These are phyloP conservation scores for Suhomyces prunicola DNA, from an alignment of 805 yeast genomes.

Conservation along the genomic window DNA sequence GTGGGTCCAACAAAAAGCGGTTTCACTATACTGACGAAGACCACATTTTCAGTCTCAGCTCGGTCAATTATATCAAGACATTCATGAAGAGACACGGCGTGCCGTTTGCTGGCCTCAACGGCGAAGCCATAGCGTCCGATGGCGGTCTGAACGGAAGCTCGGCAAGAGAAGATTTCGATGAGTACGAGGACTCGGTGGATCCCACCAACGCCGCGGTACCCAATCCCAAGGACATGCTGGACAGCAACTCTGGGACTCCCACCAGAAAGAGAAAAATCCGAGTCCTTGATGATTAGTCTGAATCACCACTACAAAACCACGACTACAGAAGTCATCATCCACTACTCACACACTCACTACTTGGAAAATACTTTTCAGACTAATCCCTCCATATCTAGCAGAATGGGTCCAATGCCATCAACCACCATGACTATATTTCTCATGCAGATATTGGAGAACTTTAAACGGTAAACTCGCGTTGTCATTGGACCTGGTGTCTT, in stretches of 20 bases:
- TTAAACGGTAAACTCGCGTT: too few species aligned
- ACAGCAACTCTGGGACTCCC: conserved; percentile 13
- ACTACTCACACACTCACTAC: too few species aligned
- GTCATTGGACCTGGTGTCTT: too few species aligned
- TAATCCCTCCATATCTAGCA: too few species aligned
- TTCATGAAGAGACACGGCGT: conserved; percentile 50
- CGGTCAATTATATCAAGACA: conserved; percentile 60
- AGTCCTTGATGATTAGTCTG: conserved; percentile 20
- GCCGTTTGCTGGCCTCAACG: conserved; percentile 14
- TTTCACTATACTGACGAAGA: conserved; percentile 66
- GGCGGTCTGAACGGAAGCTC: conserved; percentile 1
- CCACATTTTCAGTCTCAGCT: conserved; percentile 74
- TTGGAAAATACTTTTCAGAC: too few species aligned
- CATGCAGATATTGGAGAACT: too few species aligned
- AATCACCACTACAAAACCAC: too few species aligned
- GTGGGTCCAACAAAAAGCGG: conserved; percentile 43
- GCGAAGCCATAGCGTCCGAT: conserved; percentile 3
- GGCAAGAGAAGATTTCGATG: conserved; percentile 33
- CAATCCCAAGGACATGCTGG: neutral
- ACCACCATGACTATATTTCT: too few species aligned
- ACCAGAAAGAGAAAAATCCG: conserved; percentile 28
- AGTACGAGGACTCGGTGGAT: conserved; percentile 36
- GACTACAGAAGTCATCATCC: too few species aligned
- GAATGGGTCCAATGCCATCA: too few species aligned
- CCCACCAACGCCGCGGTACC: conserved; percentile 11